phyloP scores from a whole-genome alignment of 2,329 filamentous ascomycete genomes.

The Colletotrichum sp. region DNA sequence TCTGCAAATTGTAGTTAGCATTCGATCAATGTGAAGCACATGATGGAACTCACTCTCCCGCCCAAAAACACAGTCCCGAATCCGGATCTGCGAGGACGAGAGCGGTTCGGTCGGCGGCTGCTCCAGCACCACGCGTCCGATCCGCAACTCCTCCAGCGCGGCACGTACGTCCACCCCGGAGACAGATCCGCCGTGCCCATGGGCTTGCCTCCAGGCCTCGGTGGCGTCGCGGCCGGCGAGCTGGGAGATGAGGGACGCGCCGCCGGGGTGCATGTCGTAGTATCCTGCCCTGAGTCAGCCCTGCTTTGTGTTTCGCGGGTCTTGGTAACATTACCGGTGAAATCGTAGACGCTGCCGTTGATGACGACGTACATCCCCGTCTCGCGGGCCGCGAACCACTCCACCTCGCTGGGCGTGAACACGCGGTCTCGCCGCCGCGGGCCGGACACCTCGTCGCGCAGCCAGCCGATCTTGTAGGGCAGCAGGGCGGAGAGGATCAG shows the following conservation, averaged over 20 bases:
- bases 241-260: not conserved
- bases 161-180: not conserved
- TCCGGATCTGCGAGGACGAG: not conserved
- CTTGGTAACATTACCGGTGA: not conserved
- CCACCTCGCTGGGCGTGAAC: not conserved
- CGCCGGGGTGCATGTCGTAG: not conserved
- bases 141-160: not conserved
- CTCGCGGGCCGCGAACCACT: not conserved
- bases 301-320: fast-evolving
- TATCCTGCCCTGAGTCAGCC: not conserved
- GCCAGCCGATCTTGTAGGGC: not conserved
- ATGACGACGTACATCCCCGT: not conserved
- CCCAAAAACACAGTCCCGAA: not conserved
- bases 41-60: not conserved
- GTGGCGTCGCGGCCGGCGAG: not conserved
- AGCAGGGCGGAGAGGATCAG: not conserved
- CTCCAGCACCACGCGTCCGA: not conserved
- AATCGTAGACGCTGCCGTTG: not conserved
- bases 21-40: not conserved
- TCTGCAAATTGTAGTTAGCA: not conserved
- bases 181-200: not conserved
- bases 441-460: not conserved
- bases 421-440: not conserved
- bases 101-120: not conserved
- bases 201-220: not conserved